phyloP scores from a whole-genome alignment of 192 early-diverging fungal species.

The Phycomyces nitens region DNA sequence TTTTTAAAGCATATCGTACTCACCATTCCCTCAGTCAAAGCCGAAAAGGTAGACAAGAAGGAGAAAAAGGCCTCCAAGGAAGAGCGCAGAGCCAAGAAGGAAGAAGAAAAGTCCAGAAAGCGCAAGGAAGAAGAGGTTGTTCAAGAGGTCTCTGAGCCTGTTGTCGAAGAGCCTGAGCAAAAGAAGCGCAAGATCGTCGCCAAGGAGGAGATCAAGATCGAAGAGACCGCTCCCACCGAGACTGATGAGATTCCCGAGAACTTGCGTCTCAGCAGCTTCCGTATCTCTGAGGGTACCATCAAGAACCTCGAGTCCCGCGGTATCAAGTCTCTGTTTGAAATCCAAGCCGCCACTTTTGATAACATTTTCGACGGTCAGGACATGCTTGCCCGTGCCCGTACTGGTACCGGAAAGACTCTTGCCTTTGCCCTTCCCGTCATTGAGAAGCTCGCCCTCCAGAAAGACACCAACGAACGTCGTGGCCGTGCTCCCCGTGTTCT shows the following conservation, averaged over 20 bases:
- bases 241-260: conserved; percentile 53
- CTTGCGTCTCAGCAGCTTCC: conserved; percentile 55
- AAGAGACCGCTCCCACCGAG: conserved; percentile 20
- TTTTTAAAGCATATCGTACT: neutral
- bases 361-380: conserved; percentile 73
- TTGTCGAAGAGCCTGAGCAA: conserved; percentile 39
- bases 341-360: conserved; percentile 85
- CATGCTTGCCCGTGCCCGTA: conserved; percentile 68
- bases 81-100: conserved; percentile 47
- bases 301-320: conserved; percentile 67
- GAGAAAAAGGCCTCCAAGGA: conserved; percentile 42
- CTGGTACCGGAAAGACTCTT: conserved; percentile 80
- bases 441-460: conserved; percentile 43
- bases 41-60: conserved; percentile 47
- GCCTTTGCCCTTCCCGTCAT: conserved; percentile 81
- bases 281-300: conserved; percentile 64
- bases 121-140: conserved; percentile 35
- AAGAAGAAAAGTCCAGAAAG: conserved; percentile 25
- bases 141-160: conserved; percentile 44
- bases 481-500: conserved; percentile 51
- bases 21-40: conserved; percentile 28
- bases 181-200: conserved; percentile 25
- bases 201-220: conserved; percentile 33
- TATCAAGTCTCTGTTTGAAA: conserved; percentile 86
- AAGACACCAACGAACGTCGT: conserved; percentile 38